A percentile compares a stretch with the other conserved stretches of the same genome.
phyloP scores from a whole-genome alignment of 2,329 filamentous ascomycete genomes.

The Talaromyces albobiverticillius region DNA sequence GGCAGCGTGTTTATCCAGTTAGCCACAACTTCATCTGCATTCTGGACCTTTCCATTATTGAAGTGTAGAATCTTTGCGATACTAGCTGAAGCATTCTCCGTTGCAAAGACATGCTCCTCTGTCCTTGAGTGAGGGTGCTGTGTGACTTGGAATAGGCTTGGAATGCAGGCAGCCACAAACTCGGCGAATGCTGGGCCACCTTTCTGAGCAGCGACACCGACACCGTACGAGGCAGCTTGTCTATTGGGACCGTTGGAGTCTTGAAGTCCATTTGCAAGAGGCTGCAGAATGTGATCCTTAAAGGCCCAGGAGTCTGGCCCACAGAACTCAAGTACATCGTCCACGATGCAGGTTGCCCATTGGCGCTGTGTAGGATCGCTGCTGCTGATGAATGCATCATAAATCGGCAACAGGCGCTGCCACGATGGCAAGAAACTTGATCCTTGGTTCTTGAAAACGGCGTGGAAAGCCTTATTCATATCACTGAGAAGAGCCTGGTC shows the following conservation, averaged over 20 bases:
- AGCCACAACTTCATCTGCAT: constrained; percentile 71
- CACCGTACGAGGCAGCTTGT: constrained; percentile 93
- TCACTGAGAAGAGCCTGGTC: constrained; percentile 95
- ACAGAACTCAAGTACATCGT: constrained; percentile 97
- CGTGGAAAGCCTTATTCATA: constrained; percentile 99
- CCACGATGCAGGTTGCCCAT: constrained; percentile 98
- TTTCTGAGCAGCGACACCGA: constrained; percentile 91
- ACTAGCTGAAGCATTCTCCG: constrained; percentile 93
- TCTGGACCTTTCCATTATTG: constrained; percentile 72
- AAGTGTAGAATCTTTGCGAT: constrained; percentile 97
- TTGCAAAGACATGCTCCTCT: constrained; percentile 94
- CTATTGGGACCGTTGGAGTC: constrained; percentile 86
- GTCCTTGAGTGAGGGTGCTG: constrained; percentile 76
- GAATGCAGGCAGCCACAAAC: constrained; percentile 77
- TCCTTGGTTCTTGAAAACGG: constrained; percentile 96
- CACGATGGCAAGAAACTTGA: constrained; percentile 79
- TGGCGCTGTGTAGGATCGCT: constrained; percentile 86
- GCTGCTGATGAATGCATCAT: constrained; percentile 79
- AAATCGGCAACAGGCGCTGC: constrained; percentile 81
- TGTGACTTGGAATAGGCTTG: constrained; percentile 79
- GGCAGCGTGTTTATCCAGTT: constrained; percentile 91
- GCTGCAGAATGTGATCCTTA: constrained; percentile 78
- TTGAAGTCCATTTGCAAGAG: constrained; percentile 79
- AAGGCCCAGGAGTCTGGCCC: constrained; percentile 85
- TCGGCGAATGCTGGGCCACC: constrained; percentile 84